Evolutionary conservation across 1,139 yeast species (phyloP).

Genomic region (Candida tunisiensis): DNA sequence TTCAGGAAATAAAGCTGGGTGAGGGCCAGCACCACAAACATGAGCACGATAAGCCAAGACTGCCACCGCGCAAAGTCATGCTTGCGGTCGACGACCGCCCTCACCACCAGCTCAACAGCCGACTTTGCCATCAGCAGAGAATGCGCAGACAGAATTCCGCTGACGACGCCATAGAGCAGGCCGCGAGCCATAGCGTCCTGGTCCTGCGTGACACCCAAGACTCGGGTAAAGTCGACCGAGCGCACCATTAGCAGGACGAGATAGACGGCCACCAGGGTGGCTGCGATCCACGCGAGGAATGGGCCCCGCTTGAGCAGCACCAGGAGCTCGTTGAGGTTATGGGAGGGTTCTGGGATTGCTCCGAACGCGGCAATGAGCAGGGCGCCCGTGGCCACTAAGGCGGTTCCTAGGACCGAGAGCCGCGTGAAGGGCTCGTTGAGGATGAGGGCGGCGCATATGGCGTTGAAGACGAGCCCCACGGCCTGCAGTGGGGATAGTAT

Average conservation of each 20-base stretch:
- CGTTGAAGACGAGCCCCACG: slow-evolving; percentile 76
- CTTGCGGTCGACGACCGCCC: slow-evolving; percentile 3
- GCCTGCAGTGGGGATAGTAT: slow-evolving; percentile 75
- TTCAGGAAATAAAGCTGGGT: slow-evolving; percentile 61
- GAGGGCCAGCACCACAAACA: slow-evolving; percentile 54
- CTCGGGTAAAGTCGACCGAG: neutral
- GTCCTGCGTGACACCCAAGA: no score
- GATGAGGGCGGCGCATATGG: slow-evolving; percentile 52
- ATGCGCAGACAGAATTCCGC: slow-evolving; percentile 76
- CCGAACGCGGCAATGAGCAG: slow-evolving; percentile 69
- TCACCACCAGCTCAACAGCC: slow-evolving; percentile 38
- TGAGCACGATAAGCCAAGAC: slow-evolving; percentile 32
- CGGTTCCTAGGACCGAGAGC: slow-evolving; percentile 45
- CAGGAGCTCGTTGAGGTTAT: slow-evolving; percentile 29
- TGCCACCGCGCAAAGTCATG: slow-evolving; percentile 19
- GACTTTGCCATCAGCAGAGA: slow-evolving; percentile 75
- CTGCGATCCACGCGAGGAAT: slow-evolving; percentile 32
- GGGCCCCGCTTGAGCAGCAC: slow-evolving; percentile 22
- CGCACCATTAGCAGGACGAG: slow-evolving; percentile 8
- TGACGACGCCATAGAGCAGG: slow-evolving; percentile 44
- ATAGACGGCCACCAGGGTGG: slow-evolving; percentile 13
- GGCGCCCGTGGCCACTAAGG: slow-evolving; percentile 59
- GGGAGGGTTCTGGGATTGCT: slow-evolving; percentile 34
- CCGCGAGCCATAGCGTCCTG: slow-evolving; percentile 24
- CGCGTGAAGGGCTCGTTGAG: slow-evolving; percentile 53